Evolutionary conservation across 108 stramenopile species (phyloP), one percentile per base, ranked within the genome.

Genomic region (Asterionellopsis glacialis): DNA sequence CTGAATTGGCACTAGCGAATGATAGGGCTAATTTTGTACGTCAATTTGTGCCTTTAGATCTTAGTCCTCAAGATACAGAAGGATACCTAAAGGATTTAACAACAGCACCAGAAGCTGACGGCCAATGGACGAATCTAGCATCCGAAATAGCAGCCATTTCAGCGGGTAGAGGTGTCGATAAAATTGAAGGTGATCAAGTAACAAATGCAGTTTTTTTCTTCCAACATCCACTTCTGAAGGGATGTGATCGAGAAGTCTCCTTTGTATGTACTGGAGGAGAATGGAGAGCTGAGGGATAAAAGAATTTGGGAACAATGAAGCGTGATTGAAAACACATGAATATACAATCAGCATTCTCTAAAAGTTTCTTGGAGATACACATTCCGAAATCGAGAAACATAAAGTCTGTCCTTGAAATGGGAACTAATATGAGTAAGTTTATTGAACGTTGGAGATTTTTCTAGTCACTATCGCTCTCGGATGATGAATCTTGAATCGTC

Each of bases 401-500:
- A 33, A 7, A 5, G 33, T 33, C 33, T 7, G 33, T 33, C 33
- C 33, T 33, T 33, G 2, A 33, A 33, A 33, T 5, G 2, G 7
- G 7, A 33, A 33, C 2, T 2, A 33, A 33, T 33, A 7, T 7
- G 33, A 33, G n/a, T n/a, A n/a, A n/a, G n/a, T n/a, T n/a, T n/a
- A n/a, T n/a, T n/a, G n/a, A n/a, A n/a, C n/a, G n/a, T n/a, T n/a
- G n/a, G n/a, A n/a, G n/a, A n/a, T n/a, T n/a, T n/a, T n/a, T 33
- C 33, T 33, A 33, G 33, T 33, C 33, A 7, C 33, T 33, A 33
- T 33, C 33, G 19, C 51, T 59, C 41, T 77, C 72, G 18, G 51
- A 49, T 39, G 76, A 77, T 24, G 80, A 81, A 53, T 90, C 85
- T 51, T 78, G 68, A 23, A 87, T 68, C 40, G 68, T 60, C 57